A percentile compares a stretch with the other conserved stretches of the same genome.
phyloP scores from a whole-genome alignment of 768 basidiomycete species.

The Rhodocollybia butyracea region DNA sequence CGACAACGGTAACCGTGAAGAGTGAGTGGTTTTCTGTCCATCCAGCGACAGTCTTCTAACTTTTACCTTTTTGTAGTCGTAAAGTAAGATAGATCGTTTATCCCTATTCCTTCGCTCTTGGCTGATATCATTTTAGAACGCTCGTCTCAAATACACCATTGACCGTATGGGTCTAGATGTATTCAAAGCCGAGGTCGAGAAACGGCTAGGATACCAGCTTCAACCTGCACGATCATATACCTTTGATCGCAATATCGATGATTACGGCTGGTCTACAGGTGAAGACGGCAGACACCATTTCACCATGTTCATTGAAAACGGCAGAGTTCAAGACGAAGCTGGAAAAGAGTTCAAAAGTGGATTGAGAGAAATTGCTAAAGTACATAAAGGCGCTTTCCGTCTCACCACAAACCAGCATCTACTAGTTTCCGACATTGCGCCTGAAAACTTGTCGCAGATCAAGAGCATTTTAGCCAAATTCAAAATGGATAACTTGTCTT shows the following conservation, averaged over 20 bases:
- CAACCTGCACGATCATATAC: constrained; percentile 69
- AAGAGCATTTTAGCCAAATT: constrained; percentile 79
- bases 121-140: constrained; percentile 48
- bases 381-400: constrained; percentile 93
- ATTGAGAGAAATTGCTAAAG: constrained; percentile 86
- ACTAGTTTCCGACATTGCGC: constrained; percentile 77
- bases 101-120: background rate
- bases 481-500: constrained; percentile 84
- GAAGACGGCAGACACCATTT: constrained; percentile 89
- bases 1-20: constrained; percentile 92
- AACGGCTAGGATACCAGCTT: constrained; percentile 76
- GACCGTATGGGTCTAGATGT: constrained; percentile 89
- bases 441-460: constrained; percentile 71
- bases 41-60: background rate
- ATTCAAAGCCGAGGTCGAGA: constrained; percentile 90
- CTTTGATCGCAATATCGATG: constrained; percentile 89
- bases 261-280: constrained; percentile 91
- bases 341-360: constrained; percentile 90
- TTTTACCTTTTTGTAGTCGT: constrained; percentile 37
- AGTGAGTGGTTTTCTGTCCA: constrained; percentile 51
- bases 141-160: constrained; percentile 94
- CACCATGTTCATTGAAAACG: constrained; percentile 95
- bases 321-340: constrained; percentile 93
- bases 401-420: constrained; percentile 96
- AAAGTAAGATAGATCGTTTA: constrained; percentile 35